Evolutionary conservation across 2,329 filamentous ascomycete species (phyloP).

Genomic region (Scedosporium boydii): DNA sequence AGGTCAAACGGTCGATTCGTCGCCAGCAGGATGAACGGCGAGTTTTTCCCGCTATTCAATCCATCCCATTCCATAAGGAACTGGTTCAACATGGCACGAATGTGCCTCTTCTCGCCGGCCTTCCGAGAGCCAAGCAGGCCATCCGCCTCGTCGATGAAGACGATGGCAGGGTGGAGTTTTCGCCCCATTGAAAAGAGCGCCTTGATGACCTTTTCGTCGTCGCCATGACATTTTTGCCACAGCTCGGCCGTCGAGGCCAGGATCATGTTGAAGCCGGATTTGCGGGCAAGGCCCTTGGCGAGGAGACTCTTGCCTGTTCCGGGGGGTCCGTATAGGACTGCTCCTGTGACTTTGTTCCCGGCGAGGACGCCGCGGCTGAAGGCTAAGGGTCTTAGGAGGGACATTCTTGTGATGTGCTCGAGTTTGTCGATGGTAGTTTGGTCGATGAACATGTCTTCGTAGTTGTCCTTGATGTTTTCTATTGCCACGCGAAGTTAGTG

Average conservation of each 20-base stretch:
- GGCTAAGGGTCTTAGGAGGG: slow-evolving; percentile 3
- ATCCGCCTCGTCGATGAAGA: slow-evolving; percentile 99
- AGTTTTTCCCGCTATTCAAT: slow-evolving; percentile 98
- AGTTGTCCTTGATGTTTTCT: background rate
- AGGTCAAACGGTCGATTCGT: slow-evolving; percentile 97
- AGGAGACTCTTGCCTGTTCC: slow-evolving; percentile 97
- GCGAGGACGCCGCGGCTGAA: slow-evolving; percentile 14
- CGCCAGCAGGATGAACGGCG: slow-evolving; percentile 96
- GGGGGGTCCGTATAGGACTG: slow-evolving; percentile 89
- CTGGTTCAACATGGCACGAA: slow-evolving; percentile 90
- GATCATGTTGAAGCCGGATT: slow-evolving; percentile 95
- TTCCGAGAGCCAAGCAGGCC: slow-evolving; percentile 95
- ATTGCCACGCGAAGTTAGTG: background rate
- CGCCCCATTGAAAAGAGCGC: slow-evolving; percentile 94
- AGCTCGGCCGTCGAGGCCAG: slow-evolving; percentile 98
- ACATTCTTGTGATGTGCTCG: slow-evolving; percentile 1
- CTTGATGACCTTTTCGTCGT: slow-evolving; percentile 87
- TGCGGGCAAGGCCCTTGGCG: slow-evolving; percentile 93
- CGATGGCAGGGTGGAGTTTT: slow-evolving; percentile 95
- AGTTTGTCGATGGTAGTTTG: background rate
- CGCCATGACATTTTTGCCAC: slow-evolving; percentile 99
- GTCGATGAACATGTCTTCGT: slow-evolving; percentile 1
- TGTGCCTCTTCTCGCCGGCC: slow-evolving; percentile 87
- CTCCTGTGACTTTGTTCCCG: slow-evolving; percentile 39
- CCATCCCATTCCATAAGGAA: slow-evolving; percentile 95